These are phyloP conservation scores for Russula abietina DNA, from an alignment of 768 basidiomycete genomes.

Conservation along the genomic window DNA sequence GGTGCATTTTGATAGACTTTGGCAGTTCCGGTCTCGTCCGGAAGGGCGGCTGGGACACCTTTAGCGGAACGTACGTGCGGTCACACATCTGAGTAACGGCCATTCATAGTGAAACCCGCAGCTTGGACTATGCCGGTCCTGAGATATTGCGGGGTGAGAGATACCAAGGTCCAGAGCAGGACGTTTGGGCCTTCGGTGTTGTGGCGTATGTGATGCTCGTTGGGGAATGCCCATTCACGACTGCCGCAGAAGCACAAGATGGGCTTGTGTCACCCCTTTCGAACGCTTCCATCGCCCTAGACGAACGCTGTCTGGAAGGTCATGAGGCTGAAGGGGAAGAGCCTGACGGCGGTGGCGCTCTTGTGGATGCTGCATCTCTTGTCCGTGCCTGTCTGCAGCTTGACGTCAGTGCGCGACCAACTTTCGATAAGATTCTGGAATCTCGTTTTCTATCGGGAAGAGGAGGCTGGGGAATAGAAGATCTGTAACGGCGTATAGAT, in stretches of 20 bases:
- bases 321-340: constrained; percentile 72
- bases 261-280: constrained; percentile 73
- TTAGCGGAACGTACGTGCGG: constrained; percentile 80
- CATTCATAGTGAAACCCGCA: constrained; percentile 31
- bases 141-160: constrained; percentile 93
- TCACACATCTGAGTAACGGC: constrained; percentile 12
- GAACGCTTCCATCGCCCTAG: constrained; percentile 66
- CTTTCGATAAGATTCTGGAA: constrained; percentile 75
- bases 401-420: constrained; percentile 71
- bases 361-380: constrained; percentile 80
- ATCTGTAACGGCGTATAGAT: constrained; percentile 14
- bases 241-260: constrained; percentile 84
- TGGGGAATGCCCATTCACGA: constrained; percentile 89
- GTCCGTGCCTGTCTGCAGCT: constrained; percentile 81
- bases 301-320: constrained; percentile 73
- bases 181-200: constrained; percentile 97
- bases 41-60: constrained; percentile 81
- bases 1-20: constrained; percentile 93
- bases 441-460: constrained; percentile 75
- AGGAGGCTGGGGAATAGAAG: constrained; percentile 61
- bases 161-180: constrained; percentile 94
- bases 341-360: constrained; percentile 71
- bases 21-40: constrained; percentile 85
- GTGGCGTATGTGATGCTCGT: constrained; percentile 92
- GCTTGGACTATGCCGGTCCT: constrained; percentile 91